These are phyloP conservation scores for Mimosa bimucronata DNA, from an alignment of 306 rosid species.

Conservation along the genomic window DNA sequence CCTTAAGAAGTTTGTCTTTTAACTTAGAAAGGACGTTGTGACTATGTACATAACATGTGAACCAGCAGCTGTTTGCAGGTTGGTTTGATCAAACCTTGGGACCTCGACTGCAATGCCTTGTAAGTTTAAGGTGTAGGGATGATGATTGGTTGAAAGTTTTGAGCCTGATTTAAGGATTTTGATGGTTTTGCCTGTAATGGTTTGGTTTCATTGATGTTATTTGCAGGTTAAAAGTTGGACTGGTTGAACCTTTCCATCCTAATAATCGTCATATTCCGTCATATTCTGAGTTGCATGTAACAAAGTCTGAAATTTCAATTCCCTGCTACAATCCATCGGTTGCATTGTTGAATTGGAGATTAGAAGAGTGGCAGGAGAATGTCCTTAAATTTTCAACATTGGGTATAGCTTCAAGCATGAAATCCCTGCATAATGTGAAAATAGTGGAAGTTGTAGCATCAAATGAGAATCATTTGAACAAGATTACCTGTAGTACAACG, in stretches of 20 bases:
- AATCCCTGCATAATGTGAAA: conserved; percentile 60
- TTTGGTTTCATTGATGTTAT: conserved; percentile 1
- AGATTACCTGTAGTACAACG: conserved; percentile 25
- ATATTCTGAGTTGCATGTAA: conserved; percentile 42
- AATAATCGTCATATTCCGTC: conserved; percentile 41
- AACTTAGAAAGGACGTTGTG: too few relatives aligned
- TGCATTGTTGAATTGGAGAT: conserved; percentile 43
- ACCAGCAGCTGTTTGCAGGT: conserved; percentile 20
- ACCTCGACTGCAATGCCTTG: conserved; percentile 41
- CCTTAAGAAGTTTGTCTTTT: too few relatives aligned
- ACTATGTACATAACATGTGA: conserved; percentile 26
- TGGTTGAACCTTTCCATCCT: conserved; percentile 50
- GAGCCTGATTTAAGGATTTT: conserved; percentile 23
- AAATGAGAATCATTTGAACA: conserved; percentile 7
- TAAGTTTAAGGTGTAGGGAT: neutral
- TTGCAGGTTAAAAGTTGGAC: conserved; percentile 30
- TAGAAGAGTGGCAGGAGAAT: conserved; percentile 52
- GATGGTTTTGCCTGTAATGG: conserved; percentile 25
- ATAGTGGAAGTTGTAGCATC: conserved; percentile 38
- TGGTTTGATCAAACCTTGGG: conserved; percentile 42
- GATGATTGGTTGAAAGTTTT: neutral
- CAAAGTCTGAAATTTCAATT: conserved; percentile 36
- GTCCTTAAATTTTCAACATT: conserved; percentile 42
- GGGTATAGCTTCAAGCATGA: conserved; percentile 62
- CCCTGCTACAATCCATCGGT: conserved; percentile 43